phyloP scores from a whole-genome alignment of 441 rosid species.

The Gossypium lobatum region DNA sequence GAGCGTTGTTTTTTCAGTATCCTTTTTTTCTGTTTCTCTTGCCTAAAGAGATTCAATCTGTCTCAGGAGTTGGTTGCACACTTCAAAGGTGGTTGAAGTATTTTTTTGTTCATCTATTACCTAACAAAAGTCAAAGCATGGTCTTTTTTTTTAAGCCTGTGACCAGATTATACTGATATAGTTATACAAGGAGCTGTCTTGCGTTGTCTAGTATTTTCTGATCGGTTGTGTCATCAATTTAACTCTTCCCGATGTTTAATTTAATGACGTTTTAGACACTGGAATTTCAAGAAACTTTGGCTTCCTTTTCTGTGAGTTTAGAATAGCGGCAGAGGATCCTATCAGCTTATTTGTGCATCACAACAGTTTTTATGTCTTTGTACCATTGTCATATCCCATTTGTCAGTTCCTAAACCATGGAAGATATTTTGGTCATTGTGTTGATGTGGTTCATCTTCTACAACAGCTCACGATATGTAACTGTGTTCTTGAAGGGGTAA shows the following conservation, averaged over 20 bases:
- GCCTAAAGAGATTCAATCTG: not conserved
- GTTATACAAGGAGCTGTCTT: not conserved
- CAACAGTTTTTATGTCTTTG: not conserved
- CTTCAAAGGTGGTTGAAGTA: not conserved
- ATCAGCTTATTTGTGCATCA: not conserved
- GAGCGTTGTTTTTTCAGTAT: slow-evolving; percentile 96
- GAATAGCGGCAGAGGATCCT: not conserved
- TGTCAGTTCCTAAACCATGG: slow-evolving; percentile 36
- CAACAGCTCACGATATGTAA: slow-evolving; percentile 59
- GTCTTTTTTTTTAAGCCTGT: too few species aligned
- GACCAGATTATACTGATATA: not conserved
- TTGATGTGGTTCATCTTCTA: slow-evolving; percentile 83
- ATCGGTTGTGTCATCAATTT: not conserved
- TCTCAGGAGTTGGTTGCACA: not conserved
- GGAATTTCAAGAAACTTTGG: not conserved
- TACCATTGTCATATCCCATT: not conserved
- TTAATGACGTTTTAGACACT: not conserved
- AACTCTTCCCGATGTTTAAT: not conserved
- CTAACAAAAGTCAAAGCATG: not conserved
- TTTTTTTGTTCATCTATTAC: not conserved
- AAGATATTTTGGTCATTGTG: slow-evolving; percentile 78
- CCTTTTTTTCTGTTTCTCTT: slow-evolving; percentile 26
- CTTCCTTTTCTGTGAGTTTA: not conserved
- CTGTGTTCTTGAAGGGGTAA: slow-evolving; percentile 64
- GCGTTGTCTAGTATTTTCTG: not conserved